A percentile compares a stretch with the other conserved stretches of the same genome.
Conservation (phyloP, 495 filamentous ascomycete species). For the Diplogelasinospora grovesii region DNA sequence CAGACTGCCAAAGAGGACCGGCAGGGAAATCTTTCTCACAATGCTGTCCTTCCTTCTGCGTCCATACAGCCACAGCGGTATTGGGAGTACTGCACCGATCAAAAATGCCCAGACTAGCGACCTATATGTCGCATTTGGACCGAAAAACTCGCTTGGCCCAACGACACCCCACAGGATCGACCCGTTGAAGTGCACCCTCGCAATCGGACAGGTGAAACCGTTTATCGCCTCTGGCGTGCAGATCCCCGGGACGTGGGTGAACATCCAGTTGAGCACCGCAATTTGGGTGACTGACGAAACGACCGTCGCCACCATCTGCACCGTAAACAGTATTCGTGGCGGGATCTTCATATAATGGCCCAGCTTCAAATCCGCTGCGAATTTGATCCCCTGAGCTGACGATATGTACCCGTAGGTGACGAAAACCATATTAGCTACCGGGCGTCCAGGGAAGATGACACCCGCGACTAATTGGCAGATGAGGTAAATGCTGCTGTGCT, state of each 20-base stretch:
- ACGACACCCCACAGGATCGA: slow-evolving; percentile 86
- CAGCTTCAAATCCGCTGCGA: slow-evolving; percentile 78
- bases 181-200: slow-evolving; percentile 84
- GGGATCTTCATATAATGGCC: slow-evolving; percentile 95
- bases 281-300: slow-evolving; percentile 77
- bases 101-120: slow-evolving; percentile 70
- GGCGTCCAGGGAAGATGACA: slow-evolving; percentile 68
- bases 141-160: slow-evolving; percentile 72
- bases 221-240: slow-evolving; percentile 74
- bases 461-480: slow-evolving; percentile 80
- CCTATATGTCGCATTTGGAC: slow-evolving; percentile 61
- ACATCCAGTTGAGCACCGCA: slow-evolving; percentile 84
- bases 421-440: slow-evolving; percentile 85
- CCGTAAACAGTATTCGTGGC: slow-evolving; percentile 67
- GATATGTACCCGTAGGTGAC: slow-evolving; percentile 80
- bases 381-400: slow-evolving; percentile 77
- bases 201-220: slow-evolving; percentile 82
- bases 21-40: slow-evolving; percentile 61
- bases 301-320: slow-evolving; percentile 75
- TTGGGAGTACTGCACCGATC: slow-evolving; percentile 61
- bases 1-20: slow-evolving; percentile 65
- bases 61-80: slow-evolving; percentile 59
- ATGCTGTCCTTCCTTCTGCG: slow-evolving; percentile 40
- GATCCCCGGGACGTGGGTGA: slow-evolving; percentile 63
- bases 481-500: slow-evolving; percentile 72